phyloP scores from a whole-genome alignment of 2,329 filamentous ascomycete genomes.

The Exophiala dermatitidis region DNA sequence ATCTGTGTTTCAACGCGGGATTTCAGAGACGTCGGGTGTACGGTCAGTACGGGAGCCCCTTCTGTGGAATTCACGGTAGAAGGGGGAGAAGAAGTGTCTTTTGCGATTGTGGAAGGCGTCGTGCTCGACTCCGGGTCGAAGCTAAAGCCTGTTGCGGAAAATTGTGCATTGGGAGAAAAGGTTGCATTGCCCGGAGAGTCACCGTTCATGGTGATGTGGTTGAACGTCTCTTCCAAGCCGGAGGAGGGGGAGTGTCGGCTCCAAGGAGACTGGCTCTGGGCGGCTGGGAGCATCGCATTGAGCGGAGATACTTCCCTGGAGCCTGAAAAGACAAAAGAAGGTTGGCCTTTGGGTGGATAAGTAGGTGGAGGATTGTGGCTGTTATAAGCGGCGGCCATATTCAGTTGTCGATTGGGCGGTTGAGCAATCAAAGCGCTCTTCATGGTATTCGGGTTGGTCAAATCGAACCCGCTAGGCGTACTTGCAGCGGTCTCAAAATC shows the following conservation, averaged over 20 bases:
- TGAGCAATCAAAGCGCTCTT: slow-evolving; percentile 18
- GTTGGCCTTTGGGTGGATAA: slow-evolving; percentile 12
- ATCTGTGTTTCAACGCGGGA: slow-evolving; percentile 97
- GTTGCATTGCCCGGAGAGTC: slow-evolving; percentile 37
- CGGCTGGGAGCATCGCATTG: slow-evolving; percentile 29
- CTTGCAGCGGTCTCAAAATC: slow-evolving; percentile 44
- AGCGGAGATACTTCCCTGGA: slow-evolving; percentile 36
- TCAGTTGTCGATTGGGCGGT: slow-evolving; percentile 9
- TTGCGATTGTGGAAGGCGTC: slow-evolving; percentile 26
- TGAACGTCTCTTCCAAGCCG: slow-evolving; percentile 40
- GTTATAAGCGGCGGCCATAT: slow-evolving; percentile 14
- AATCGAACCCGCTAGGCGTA: slow-evolving; percentile 39
- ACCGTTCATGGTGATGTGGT: slow-evolving; percentile 40
- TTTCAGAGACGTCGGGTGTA: slow-evolving; percentile 65
- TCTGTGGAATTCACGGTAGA: slow-evolving; percentile 27
- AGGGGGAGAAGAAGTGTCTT: slow-evolving; percentile 26
- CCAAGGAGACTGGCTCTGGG: slow-evolving; percentile 35
- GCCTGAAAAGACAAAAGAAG: slow-evolving; percentile 33
- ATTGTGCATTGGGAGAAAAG: slow-evolving; percentile 35
- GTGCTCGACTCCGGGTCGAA: slow-evolving; percentile 40
- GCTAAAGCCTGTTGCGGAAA: slow-evolving; percentile 30
- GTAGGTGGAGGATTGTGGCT: slow-evolving; percentile 27
- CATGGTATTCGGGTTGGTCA: slow-evolving; percentile 26
- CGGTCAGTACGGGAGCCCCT: slow-evolving; percentile 43
- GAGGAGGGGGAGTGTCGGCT: slow-evolving; percentile 39